phyloP scores from a whole-genome alignment of 768 basidiomycete genomes.

The Tylopilus intermedius region DNA sequence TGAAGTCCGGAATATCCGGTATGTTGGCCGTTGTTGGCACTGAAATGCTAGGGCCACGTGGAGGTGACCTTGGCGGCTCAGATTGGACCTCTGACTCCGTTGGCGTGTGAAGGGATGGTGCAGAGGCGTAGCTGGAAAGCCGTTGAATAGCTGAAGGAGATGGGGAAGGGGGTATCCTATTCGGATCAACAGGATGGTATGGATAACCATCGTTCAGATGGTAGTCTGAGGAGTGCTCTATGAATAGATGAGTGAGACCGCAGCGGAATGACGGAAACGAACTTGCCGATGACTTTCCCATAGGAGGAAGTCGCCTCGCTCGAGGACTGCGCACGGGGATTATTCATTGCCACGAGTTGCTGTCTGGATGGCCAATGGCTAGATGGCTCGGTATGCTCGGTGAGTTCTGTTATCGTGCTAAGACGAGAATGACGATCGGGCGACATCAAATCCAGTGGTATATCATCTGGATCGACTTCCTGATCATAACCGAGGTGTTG shows the following conservation, averaged over 20 bases:
- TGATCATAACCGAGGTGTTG: slow-evolving; percentile 21
- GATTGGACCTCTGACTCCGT: slow-evolving; percentile 32
- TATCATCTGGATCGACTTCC: slow-evolving; percentile 23
- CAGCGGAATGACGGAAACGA: not conserved
- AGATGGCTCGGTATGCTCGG: slow-evolving; percentile 60
- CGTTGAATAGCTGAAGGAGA: slow-evolving; percentile 61
- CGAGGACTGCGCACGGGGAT: slow-evolving; percentile 35
- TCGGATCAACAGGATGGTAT: slow-evolving; percentile 41
- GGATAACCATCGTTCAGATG: slow-evolving; percentile 5
- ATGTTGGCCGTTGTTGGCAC: slow-evolving; percentile 45
- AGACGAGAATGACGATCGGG: slow-evolving; percentile 36
- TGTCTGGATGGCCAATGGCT: slow-evolving; percentile 43
- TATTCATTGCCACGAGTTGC: slow-evolving; percentile 36
- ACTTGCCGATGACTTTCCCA: slow-evolving; percentile 56
- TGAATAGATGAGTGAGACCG: slow-evolving; percentile 4
- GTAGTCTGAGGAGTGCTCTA: slow-evolving; percentile 16
- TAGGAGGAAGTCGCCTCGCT: slow-evolving; percentile 51
- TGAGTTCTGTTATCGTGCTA: slow-evolving; percentile 64
- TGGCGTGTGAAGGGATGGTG: slow-evolving; percentile 49
- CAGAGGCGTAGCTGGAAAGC: slow-evolving; percentile 53
- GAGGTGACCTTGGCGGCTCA: slow-evolving; percentile 34
- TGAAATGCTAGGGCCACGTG: slow-evolving; percentile 39
- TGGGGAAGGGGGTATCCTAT: slow-evolving; percentile 59
- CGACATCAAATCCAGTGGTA: slow-evolving; percentile 32
- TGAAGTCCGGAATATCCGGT: slow-evolving; percentile 52